Base-by-base conservation (phyloP, 805 yeast genomes). In the Brettanomyces nanus region DNA sequence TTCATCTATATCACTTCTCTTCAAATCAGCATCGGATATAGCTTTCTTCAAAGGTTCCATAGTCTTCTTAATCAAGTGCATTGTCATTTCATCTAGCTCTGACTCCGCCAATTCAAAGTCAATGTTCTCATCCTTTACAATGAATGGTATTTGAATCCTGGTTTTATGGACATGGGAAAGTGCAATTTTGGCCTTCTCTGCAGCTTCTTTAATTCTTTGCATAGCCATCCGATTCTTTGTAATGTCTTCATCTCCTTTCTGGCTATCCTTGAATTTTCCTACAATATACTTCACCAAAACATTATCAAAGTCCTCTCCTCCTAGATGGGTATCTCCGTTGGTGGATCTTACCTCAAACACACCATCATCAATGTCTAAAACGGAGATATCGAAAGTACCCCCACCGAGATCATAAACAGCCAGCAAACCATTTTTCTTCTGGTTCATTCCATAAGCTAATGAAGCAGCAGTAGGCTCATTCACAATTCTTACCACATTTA, bases 331-430 rank as follows among this genome's bases (percentile, higher is more conserved):
- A 67, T 84, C 92, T 69, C 94, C 97, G 67, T 87, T 86, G 52
- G 97, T 87, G 40, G 95, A 79, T 69, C 84, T 80, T 58, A 87
- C 97, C 73, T 87, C 97, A 61, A 87, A 87, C 43, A 87, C 96
- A 66, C 97, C 97, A 59, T 87, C 89, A 65, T 87, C 95, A 54
- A 87, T 89, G 70, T 89, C 97, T 56, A 87, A 74, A 56, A 87
- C 84, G 45, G 96, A 89, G 61, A 87, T 81, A 78, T 87, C 97
- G 65, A 87, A 87, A 47, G 97, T 87, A 69, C 97, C 97, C 58
- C 97, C 97, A 70, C 97, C 97, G 52, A 87, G 73, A 71, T 87
- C 97, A 71, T 86, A 87, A 45, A 87, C 97, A 37, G 97, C 96
- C 49, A 89, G 90, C 59, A 65, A 50, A 9, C 66, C 66, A 56